Base-by-base conservation (phyloP, 495 filamentous ascomycete species). In the Penicillium canariense region DNA sequence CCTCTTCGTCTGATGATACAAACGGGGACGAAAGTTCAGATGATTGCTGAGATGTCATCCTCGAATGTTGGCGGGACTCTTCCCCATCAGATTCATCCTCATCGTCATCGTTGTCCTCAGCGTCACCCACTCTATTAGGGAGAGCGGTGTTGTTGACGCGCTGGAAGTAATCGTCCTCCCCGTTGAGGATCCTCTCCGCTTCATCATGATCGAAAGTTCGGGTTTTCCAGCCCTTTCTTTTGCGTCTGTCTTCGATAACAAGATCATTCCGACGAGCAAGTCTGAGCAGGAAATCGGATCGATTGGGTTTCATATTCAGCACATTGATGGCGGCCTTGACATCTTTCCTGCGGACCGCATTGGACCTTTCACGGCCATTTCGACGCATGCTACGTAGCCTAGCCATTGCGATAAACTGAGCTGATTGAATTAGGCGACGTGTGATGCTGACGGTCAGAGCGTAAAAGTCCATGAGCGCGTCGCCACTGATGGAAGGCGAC, bases 401-500 rank as follows among this genome's bases (percentile, higher is more conserved):
- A 58, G 77, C 85, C 76, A 78, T 78, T 11, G 87, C 82, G n/a
- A 86, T 79, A 58, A 84, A 89, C 0, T 93, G 60, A 2, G 80
- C 65, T 1, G 87, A 79, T 6, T 85, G 79, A 0, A 96, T 72
- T 17, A 96, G 65, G n/a, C 85, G 75, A 25, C 79, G 79, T 0
- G 87, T 91, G 15, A 92, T 54, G 50, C 75, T 85, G 9, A 89
- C 65, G 17, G 79, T 74, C 5, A 95, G 66, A n/a, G 79, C 75
- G 59, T 91, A 78, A 48, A 95, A 86, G 52, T 96, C 90, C 20
- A 81, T 77, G 10, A 93, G 77, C 1, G 87, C 85, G 80, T 89
- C 56, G 68, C 77, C 60, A 74, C 79, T 72, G 14, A 96, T 82
- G 0, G 87, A 80, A 0, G 91, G 90, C 3, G 56, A 66, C 23